Conservation (phyloP, 352 stramenopile species). For the Blastocystis sp. region DNA sequence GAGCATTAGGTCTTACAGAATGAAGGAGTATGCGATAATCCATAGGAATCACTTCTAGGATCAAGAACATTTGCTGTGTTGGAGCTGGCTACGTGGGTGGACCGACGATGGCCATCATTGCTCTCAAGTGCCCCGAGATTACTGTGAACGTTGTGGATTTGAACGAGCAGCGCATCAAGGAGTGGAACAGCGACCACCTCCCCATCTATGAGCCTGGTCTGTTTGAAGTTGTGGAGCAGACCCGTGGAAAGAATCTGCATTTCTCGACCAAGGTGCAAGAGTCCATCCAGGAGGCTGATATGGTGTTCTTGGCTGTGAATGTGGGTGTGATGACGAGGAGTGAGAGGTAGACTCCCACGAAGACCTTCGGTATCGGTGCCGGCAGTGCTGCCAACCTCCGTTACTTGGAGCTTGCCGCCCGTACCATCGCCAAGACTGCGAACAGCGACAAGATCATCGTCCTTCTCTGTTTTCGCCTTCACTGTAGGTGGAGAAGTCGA, state of each 20-base stretch:
- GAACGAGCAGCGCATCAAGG: slow-evolving; percentile 83
- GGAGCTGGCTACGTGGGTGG: slow-evolving; percentile 94
- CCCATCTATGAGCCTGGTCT: slow-evolving; percentile 98
- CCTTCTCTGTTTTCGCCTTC: not conserved
- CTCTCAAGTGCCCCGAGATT: slow-evolving; percentile 85
- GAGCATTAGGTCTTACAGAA: no score
- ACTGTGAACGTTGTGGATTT: slow-evolving; percentile 93
- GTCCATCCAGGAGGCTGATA: slow-evolving; percentile 86
- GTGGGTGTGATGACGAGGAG: not conserved
- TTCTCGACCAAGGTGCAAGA: slow-evolving; percentile 92
- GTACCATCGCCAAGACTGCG: slow-evolving; percentile 88
- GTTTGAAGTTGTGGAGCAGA: slow-evolving; percentile 81
- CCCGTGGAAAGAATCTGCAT: slow-evolving; percentile 87
- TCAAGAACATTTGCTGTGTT: slow-evolving; percentile 68
- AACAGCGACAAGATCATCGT: slow-evolving; percentile 88
- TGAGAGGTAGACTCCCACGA: slow-evolving; percentile 90
- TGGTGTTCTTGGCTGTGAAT: slow-evolving; percentile 85
- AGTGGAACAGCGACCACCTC: slow-evolving; percentile 86
- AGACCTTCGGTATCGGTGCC: slow-evolving; percentile 86
- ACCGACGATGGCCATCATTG: slow-evolving; percentile 98
- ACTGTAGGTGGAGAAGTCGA: slow-evolving; percentile 82
- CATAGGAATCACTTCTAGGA: not conserved
- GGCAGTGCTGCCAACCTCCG: slow-evolving; percentile 94
- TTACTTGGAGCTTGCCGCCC: slow-evolving; percentile 93
- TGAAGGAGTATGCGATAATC: not conserved